Conservation (phyloP, 495 filamentous ascomycete genomes). For the Trypethelium eluteriae region DNA sequence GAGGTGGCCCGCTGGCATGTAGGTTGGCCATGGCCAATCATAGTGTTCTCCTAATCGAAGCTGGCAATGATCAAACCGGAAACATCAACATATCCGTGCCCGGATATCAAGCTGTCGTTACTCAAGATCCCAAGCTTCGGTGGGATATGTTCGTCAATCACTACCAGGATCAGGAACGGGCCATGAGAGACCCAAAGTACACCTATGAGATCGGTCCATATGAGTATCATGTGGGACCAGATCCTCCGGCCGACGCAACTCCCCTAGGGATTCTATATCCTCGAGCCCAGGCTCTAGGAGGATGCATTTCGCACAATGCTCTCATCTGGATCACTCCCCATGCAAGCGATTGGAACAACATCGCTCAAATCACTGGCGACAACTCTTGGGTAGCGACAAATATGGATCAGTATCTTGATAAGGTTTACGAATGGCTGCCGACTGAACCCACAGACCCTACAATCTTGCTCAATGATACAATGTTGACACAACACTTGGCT, state of each 20-base stretch:
- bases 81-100: conserved; percentile 15
- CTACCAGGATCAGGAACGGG: conserved; percentile 10
- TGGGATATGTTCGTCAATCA: conserved; percentile 39
- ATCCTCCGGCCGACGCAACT: conserved; percentile 41
- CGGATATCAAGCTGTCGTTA: background rate
- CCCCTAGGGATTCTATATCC: conserved; percentile 45
- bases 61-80: conserved; percentile 51
- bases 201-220: conserved; percentile 40
- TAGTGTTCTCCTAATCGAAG: conserved; percentile 55
- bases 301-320: conserved; percentile 46
- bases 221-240: conserved; percentile 24
- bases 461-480: conserved; percentile 45
- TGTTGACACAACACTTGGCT: conserved; percentile 40
- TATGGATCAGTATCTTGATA: conserved; percentile 45
- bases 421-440: conserved; percentile 25
- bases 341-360: conserved; percentile 40
- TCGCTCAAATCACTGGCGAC: conserved; percentile 45
- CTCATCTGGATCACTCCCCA: conserved; percentile 39
- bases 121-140: conserved; percentile 36
- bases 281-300: conserved; percentile 42
- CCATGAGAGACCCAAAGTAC: conserved; percentile 9
- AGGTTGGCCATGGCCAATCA: conserved; percentile 54
- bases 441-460: conserved; percentile 35
- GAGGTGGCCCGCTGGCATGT: conserved; percentile 55
- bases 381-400: conserved; percentile 39